phyloP scores from a whole-genome alignment of 129 eudicot genomes.

The Escallonia rubra region DNA sequence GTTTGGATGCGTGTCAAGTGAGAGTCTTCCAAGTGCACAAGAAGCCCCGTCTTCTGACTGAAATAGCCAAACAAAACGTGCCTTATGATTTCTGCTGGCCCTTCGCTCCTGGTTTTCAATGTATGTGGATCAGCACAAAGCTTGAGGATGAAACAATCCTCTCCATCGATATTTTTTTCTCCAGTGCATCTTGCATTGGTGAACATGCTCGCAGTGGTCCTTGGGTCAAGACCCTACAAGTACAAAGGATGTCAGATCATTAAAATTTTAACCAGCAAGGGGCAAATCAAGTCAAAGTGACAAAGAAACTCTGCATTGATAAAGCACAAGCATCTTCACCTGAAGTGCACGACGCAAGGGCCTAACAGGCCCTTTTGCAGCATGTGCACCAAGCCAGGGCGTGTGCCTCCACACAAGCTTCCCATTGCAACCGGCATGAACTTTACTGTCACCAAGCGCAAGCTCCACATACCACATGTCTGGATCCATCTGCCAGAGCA shows the following conservation, averaged over 20 bases:
- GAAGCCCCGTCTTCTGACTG: slow-evolving; percentile 87
- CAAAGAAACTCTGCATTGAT: not conserved
- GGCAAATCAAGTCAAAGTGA: not conserved
- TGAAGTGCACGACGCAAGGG: slow-evolving; percentile 95
- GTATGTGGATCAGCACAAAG: slow-evolving; percentile 85
- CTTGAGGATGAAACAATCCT: slow-evolving; percentile 88
- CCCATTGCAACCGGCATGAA: slow-evolving; percentile 94
- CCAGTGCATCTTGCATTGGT: slow-evolving; percentile 85
- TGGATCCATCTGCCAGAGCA: slow-evolving; percentile 92
- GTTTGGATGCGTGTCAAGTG: slow-evolving; percentile 87
- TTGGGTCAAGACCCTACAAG: slow-evolving; percentile 80
- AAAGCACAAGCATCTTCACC: slow-evolving; percentile 23
- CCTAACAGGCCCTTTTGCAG: slow-evolving; percentile 93
- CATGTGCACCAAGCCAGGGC: slow-evolving; percentile 93
- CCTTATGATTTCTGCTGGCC: slow-evolving; percentile 91
- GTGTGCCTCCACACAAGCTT: slow-evolving; percentile 94
- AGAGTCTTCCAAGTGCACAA: slow-evolving; percentile 78
- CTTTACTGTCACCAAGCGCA: slow-evolving; percentile 86
- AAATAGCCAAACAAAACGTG: slow-evolving; percentile 90
- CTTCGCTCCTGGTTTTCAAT: slow-evolving; percentile 80
- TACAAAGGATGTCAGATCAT: not conserved
- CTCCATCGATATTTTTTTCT: slow-evolving; percentile 79
- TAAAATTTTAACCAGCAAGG: not conserved
- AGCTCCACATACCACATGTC: slow-evolving; percentile 98
- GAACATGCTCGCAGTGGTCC: slow-evolving; percentile 89